A percentile compares a stretch with the other conserved stretches of the same genome.
Conservation (phyloP, 768 basidiomycete genomes). For the Bullera alba region DNA sequence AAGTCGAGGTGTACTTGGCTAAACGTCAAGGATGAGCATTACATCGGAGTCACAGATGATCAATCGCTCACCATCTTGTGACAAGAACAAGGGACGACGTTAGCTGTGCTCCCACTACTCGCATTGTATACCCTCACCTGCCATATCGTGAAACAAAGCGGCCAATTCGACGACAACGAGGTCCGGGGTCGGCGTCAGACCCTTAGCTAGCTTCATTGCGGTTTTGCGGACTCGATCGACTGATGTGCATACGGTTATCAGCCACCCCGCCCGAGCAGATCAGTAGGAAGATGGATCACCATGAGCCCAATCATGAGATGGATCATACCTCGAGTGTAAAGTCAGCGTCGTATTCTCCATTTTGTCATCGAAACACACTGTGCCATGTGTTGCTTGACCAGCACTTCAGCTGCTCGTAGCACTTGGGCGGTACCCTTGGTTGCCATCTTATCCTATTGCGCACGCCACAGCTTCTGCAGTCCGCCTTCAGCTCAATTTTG, state of each 20-base stretch:
- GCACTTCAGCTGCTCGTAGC: conserved; percentile 27
- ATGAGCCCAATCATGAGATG: conserved; percentile 45
- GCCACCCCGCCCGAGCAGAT: background rate
- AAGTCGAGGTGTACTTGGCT: conserved; percentile 30
- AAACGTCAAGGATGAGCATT: background rate
- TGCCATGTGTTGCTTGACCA: conserved; percentile 42
- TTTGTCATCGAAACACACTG: conserved; percentile 10
- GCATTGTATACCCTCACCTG: conserved; percentile 57
- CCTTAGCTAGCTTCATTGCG: conserved; percentile 61
- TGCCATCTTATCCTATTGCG: too few species aligned
- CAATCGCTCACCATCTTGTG: conserved; percentile 47
- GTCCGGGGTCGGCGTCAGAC: conserved; percentile 53
- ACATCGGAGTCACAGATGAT: background rate
- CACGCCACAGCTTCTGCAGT: too few species aligned
- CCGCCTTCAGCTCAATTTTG: too few species aligned
- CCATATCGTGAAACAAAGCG: conserved; percentile 79
- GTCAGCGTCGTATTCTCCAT: background rate
- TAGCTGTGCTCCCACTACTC: conserved; percentile 54
- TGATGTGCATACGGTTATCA: too few species aligned
- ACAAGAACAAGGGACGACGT: conserved; percentile 56
- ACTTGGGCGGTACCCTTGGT: background rate
- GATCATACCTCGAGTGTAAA: conserved; percentile 32
- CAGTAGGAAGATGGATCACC: conserved; percentile 16
- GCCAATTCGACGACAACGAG: conserved; percentile 72
- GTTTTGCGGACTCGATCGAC: conserved; percentile 76